phyloP scores from a whole-genome alignment of 345 rosid genomes.

The Lepidium africanum region DNA sequence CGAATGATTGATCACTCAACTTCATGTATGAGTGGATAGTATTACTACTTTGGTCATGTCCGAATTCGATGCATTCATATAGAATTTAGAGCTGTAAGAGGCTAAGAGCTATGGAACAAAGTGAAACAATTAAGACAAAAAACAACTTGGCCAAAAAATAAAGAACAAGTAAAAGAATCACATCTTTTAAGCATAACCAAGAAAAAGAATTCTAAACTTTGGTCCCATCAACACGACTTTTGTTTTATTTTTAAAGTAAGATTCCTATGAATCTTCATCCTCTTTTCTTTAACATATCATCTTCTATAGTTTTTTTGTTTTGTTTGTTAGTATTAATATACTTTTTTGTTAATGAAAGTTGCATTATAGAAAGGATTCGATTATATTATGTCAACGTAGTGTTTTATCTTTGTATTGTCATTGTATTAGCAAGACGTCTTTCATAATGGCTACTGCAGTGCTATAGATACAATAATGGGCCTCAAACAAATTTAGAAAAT shows the following conservation, averaged over 20 bases:
- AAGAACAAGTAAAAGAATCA: constrained; percentile 7
- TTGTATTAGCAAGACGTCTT: background rate
- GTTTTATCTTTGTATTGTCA: background rate
- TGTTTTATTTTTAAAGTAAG: background rate
- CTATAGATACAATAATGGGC: background rate
- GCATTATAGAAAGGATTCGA: background rate
- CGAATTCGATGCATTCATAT: background rate
- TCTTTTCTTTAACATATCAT: constrained; percentile 14
- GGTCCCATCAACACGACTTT: constrained; percentile 19
- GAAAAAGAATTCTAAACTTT: background rate
- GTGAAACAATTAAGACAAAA: constrained; percentile 16
- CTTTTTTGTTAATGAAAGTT: background rate
- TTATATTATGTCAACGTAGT: background rate
- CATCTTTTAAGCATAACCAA: constrained; percentile 12
- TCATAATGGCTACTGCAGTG: background rate
- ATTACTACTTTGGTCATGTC: background rate
- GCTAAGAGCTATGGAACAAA: constrained; percentile 4
- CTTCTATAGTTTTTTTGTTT: background rate
- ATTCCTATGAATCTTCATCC: constrained; percentile 23
- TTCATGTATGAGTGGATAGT: background rate
- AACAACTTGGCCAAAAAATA: background rate
- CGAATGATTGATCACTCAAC: background rate
- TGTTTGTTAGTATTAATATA: background rate
- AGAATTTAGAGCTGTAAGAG: background rate
- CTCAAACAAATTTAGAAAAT: background rate